Conservation (phyloP, 139 green algal genomes). For the Chlorella sorokiniana region DNA sequence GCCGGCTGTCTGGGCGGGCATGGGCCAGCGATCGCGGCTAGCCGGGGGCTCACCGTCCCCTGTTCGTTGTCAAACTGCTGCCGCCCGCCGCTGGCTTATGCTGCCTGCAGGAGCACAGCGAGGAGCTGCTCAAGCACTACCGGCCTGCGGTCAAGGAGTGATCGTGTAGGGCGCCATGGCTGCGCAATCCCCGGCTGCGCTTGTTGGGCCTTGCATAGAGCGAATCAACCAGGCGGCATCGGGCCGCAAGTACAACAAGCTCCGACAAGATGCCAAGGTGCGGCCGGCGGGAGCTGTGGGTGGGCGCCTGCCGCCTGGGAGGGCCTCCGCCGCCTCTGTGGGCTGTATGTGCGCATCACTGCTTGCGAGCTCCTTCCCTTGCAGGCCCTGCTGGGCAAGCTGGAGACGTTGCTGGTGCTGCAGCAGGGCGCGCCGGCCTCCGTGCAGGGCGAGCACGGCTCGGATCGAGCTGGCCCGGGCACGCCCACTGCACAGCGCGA, state of each 20-base stretch:
- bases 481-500: neutral
- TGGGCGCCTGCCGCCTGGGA: neutral
- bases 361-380: neutral
- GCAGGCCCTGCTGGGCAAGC: conserved; percentile 31
- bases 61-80: neutral
- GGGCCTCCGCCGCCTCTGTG: neutral
- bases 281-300: neutral
- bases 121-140: conserved; percentile 29
- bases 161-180: neutral
- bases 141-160: neutral
- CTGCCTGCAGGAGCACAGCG: conserved; percentile 38
- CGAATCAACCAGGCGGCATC: conserved; percentile 48
- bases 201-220: conserved; percentile 56
- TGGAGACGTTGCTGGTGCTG: conserved; percentile 32
- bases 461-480: neutral
- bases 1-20: neutral
- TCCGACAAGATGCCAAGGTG: conserved; percentile 56
- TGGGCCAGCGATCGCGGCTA: neutral
- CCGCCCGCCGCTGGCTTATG: neutral
- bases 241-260: conserved; percentile 54
- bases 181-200: conserved; percentile 12
- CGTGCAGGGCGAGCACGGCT: neutral
- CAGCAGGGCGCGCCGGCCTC: neutral
- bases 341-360: no score
- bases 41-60: neutral